Evolutionary conservation across 441 rosid genomes (phyloP), one percentile per base, ranked within the genome.

Genomic region (Pelargonium fulgidum): DNA sequence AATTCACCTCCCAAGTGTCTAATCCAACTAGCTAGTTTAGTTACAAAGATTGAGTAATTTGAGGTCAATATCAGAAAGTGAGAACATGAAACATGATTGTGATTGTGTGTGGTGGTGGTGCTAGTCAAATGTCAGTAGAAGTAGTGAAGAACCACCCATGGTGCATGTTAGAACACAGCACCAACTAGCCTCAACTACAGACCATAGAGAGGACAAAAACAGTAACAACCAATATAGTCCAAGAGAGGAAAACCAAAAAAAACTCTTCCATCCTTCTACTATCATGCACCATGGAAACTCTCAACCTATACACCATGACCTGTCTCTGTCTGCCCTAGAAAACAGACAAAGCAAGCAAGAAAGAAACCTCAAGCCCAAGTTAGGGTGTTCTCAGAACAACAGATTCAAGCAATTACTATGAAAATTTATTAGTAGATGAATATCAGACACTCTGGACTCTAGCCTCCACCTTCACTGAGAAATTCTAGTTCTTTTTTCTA

Each of bases 201-300:
- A 81, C 69, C 78, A 77, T 14, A 56, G 72, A 76, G 45, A 72
- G n/a, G 79, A 83, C 80, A 77, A 75, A 66, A 77, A 48, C 14
- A 48, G 52, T 47, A 12, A 47, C 14, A 47, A 48, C 14, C 54
- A 70, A 65, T 14, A 58, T n/a, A n/a, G 54, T 14, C 52, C 73
- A 71, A 70, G 76, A 65, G 64, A 62, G 13, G 52, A 19, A 47
- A 65, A 44, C 45, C 56, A 68, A 59, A 59, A 66, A 33, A 20
- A 16, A 61, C 12, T 62, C 39, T n/a, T 52, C 12, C 1, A 1
- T 3, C 33, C 33, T 26, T 26, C 33, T 26, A 26, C 33, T 26
- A 26, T 20, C 69, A 76, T 62, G 69, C 72, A 66, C 69, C 73
- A 62, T 64, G 7, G 68, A 68, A 71, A 76, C 56, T 77, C 67